Conservation (phyloP, 2,329 filamentous ascomycete genomes). For the Grosmannia huntii region DNA sequence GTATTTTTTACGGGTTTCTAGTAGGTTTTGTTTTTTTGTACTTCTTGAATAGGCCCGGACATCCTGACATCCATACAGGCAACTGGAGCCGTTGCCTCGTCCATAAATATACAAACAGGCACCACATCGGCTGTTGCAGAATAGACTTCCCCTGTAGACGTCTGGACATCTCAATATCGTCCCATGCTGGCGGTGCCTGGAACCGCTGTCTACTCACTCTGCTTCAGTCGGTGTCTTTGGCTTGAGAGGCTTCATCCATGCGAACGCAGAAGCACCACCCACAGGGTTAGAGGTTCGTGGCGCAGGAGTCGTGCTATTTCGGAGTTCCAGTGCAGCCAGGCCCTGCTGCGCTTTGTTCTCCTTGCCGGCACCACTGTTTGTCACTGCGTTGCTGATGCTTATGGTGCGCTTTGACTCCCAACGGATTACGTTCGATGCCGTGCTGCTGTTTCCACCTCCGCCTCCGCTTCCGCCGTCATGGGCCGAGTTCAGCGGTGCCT, state of each 20-base stretch:
- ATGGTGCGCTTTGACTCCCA: constrained; percentile 41
- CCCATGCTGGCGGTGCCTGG: not conserved
- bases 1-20: not conserved
- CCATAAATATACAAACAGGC: not conserved
- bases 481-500: constrained; percentile 15
- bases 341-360: constrained; percentile 21
- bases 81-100: not conserved
- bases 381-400: constrained; percentile 20
- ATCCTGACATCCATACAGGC: not conserved
- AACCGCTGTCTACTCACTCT: constrained; percentile 14
- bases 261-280: constrained; percentile 85
- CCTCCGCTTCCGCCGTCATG: constrained; percentile 11
- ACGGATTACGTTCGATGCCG: constrained; percentile 20
- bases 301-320: constrained; percentile 24
- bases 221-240: constrained; percentile 26
- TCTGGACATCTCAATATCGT: not conserved
- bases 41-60: not conserved
- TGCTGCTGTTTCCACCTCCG: not conserved
- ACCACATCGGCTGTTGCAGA: not conserved
- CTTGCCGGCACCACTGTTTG: constrained; percentile 20
- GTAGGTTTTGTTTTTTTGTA: not conserved
- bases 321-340: constrained; percentile 17
- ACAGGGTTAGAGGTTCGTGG: constrained; percentile 65
- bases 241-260: constrained; percentile 63
- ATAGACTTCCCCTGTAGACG: not conserved